These are phyloP conservation scores for Furcasterigmium furcatum DNA, from an alignment of 2,329 filamentous ascomycete species.

Conservation along the genomic window DNA sequence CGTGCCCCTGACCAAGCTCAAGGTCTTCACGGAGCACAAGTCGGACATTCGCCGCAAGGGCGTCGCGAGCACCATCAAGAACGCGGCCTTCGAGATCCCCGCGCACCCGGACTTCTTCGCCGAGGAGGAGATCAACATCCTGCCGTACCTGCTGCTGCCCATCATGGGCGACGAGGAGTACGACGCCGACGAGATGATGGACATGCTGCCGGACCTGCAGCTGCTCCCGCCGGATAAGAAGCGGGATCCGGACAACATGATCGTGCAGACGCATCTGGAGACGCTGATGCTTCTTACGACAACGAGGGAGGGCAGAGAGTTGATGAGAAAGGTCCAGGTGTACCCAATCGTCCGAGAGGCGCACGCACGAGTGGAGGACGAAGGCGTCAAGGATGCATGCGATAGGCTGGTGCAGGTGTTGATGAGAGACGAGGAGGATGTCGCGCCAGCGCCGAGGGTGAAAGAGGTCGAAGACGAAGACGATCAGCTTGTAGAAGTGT, in stretches of 20 bases:
- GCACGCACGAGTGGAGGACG: constrained; percentile 74
- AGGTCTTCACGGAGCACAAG: constrained; percentile 89
- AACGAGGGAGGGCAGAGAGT: constrained; percentile 70
- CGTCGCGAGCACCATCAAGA: constrained; percentile 96
- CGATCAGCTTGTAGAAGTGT: constrained; percentile 53
- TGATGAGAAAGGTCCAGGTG: constrained; percentile 72
- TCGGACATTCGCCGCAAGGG: constrained; percentile 82
- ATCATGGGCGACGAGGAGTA: constrained; percentile 88
- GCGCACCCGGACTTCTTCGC: constrained; percentile 70
- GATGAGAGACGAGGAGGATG: constrained; percentile 72
- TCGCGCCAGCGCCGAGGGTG: constrained; percentile 34
- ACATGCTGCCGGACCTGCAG: constrained; percentile 88
- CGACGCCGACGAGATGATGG: constrained; percentile 77
- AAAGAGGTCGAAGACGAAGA: constrained; percentile 45
- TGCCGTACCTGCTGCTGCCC: constrained; percentile 86
- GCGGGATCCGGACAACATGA: constrained; percentile 71
- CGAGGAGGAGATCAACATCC: constrained; percentile 70
- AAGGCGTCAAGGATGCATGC: constrained; percentile 77
- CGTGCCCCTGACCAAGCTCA: constrained; percentile 87
- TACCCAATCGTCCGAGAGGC: constrained; percentile 89
- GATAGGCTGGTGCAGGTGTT: constrained; percentile 88
- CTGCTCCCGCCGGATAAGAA: constrained; percentile 86
- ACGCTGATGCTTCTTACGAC: constrained; percentile 81
- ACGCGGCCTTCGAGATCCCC: constrained; percentile 78
- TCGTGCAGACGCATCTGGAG: constrained; percentile 85